A percentile compares a stretch with the other conserved stretches of the same genome.
phyloP scores from a whole-genome alignment of 2,329 filamentous ascomycete genomes.

The Arachnomyces sp. region DNA sequence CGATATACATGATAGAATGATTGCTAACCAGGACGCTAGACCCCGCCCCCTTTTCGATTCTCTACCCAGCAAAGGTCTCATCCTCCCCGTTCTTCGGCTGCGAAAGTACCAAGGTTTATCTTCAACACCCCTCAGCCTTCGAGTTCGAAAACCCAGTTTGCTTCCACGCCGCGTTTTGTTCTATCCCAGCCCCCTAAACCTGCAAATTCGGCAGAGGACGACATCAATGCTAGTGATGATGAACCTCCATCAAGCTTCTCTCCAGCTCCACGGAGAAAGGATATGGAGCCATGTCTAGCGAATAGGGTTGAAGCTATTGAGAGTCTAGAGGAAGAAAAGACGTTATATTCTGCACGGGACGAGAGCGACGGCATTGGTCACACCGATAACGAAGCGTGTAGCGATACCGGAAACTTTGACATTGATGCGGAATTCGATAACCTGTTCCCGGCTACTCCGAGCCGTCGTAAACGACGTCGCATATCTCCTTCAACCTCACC shows the following conservation, averaged over 20 bases:
- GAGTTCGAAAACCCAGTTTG: conserved; percentile 9
- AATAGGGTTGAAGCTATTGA: conserved; percentile 8
- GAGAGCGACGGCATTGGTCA: conserved; percentile 2
- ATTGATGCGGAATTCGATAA: conserved; percentile 23
- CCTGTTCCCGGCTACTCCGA: conserved; percentile 21
- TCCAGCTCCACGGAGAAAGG: conserved; percentile 1
- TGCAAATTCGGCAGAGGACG: not conserved
- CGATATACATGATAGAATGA: no score
- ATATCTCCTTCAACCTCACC: conserved; percentile 14
- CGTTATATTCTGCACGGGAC: conserved; percentile 4
- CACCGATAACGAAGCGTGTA: not conserved
- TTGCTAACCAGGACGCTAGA: no score
- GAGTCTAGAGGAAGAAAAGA: conserved; percentile 7
- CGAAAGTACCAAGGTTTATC: conserved; percentile 7
- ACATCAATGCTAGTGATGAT: not conserved
- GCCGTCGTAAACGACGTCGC: conserved; percentile 27
- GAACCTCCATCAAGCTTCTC: not conserved
- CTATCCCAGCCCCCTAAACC: conserved; percentile 4
- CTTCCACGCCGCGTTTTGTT: conserved; percentile 13
- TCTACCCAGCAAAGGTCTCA: no score
- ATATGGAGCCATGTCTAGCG: not conserved
- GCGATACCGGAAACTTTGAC: not conserved
- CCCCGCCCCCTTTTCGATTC: no score
- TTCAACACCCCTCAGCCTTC: conserved; percentile 10
- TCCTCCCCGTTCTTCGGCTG: no score